Evolutionary conservation across 805 yeast genomes (phyloP).

Genomic region (Candida chauliodis): DNA sequence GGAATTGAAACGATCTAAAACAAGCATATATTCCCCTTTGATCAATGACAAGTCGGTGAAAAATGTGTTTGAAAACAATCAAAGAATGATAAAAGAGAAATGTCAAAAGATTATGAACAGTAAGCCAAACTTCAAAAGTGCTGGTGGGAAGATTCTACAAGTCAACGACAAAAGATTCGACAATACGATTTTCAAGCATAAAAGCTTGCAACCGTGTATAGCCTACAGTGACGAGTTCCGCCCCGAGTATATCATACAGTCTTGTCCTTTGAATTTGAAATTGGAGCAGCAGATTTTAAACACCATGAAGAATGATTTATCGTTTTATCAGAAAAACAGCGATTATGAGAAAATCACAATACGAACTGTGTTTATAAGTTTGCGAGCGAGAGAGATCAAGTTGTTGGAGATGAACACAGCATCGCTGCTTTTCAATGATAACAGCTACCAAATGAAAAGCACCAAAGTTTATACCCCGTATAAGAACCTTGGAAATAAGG

Average conservation of each 20-base stretch:
- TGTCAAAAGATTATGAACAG: constrained; percentile 23
- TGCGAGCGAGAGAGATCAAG: constrained; percentile 44
- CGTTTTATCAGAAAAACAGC: constrained; percentile 38
- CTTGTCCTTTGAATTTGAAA: constrained; percentile 50
- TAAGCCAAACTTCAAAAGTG: constrained; percentile 1
- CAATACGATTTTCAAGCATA: constrained; percentile 13
- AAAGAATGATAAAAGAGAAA: constrained; percentile 17
- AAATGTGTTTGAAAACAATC: constrained; percentile 20
- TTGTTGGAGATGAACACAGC: constrained; percentile 33
- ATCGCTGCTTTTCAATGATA: constrained; percentile 7
- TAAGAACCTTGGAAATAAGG: constrained; percentile 30
- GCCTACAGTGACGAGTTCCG: constrained; percentile 49
- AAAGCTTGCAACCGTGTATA: constrained; percentile 28
- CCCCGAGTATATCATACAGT: constrained; percentile 52
- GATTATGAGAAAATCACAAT: constrained; percentile 28
- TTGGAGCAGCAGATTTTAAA: constrained; percentile 45
- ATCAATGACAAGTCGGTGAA: constrained; percentile 14
- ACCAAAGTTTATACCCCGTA: constrained; percentile 34
- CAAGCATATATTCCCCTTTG: constrained; percentile 22
- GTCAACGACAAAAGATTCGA: not conserved
- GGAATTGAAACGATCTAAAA: constrained; percentile 18
- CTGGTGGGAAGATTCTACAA: not conserved
- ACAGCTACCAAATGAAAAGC: constrained; percentile 32
- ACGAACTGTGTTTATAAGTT: constrained; percentile 38
- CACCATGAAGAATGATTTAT: constrained; percentile 53